Evolutionary conservation across 495 filamentous ascomycete genomes (phyloP).

Genomic region (Lasiosphaeria ovina): DNA sequence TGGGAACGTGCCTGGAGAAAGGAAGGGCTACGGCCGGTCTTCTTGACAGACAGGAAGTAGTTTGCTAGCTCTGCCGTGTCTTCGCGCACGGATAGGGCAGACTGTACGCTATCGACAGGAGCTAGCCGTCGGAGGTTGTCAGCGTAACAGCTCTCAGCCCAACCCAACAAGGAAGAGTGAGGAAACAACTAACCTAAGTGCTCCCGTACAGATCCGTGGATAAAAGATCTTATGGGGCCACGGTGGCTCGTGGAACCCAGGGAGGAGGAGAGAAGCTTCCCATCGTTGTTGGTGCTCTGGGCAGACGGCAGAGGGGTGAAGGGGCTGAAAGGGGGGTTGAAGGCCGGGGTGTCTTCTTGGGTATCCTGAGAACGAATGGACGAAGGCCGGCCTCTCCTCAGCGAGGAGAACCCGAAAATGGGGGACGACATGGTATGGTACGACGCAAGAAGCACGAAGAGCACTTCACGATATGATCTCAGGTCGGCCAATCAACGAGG

Average conservation of each 20-base stretch:
- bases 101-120: conserved; percentile 63
- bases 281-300: conserved; percentile 24
- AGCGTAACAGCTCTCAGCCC: neutral
- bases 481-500: conserved; percentile 6
- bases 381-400: conserved; percentile 40
- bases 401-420: conserved; percentile 36
- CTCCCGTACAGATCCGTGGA: conserved; percentile 69
- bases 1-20: conserved; percentile 40
- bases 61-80: conserved; percentile 89
- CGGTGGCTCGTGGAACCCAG: conserved; percentile 47
- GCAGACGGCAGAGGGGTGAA: conserved; percentile 16
- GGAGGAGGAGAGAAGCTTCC: conserved; percentile 38
- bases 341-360: conserved; percentile 24
- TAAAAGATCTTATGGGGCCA: conserved; percentile 74
- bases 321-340: conserved; percentile 16
- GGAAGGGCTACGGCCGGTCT: conserved; percentile 38
- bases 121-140: conserved; percentile 21
- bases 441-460: neutral
- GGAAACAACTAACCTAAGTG: conserved; percentile 51
- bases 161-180: conserved; percentile 20
- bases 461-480: conserved; percentile 15
- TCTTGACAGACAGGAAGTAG: conserved; percentile 71
- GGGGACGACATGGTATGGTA: conserved; percentile 33
- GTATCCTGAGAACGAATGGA: conserved; percentile 31
- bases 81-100: conserved; percentile 77